These are phyloP conservation scores for Helicosporidium sp. DNA, from an alignment of 139 green algal species.

Conservation along the genomic window DNA sequence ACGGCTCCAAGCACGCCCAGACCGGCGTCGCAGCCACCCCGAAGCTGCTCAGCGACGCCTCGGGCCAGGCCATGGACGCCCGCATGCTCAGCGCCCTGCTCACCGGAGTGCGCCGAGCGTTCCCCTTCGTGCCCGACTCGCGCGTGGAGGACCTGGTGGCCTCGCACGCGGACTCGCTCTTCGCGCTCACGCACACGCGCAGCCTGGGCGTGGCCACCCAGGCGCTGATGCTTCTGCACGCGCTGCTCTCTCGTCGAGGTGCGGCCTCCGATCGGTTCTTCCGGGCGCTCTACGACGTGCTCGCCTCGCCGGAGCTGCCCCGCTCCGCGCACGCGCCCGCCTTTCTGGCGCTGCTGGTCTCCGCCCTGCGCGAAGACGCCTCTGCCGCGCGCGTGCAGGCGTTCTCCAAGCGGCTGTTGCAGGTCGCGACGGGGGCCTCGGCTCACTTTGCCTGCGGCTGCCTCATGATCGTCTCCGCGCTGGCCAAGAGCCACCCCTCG, in stretches of 20 bases:
- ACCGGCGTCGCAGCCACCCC: too few species aligned
- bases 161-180: constrained; percentile 51
- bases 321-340: constrained; percentile 41
- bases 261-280: constrained; percentile 72
- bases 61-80: too few species aligned
- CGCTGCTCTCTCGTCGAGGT: constrained; percentile 43
- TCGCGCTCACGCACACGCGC: constrained; percentile 65
- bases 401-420: constrained; percentile 81
- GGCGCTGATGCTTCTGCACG: constrained; percentile 72
- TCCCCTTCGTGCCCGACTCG: constrained; percentile 60
- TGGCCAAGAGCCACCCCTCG: constrained; percentile 37
- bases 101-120: constrained; percentile 68
- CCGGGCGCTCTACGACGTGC: constrained; percentile 62
- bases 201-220: constrained; percentile 66
- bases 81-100: constrained; percentile 64
- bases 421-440: constrained; percentile 45
- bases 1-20: too few species aligned
- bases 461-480: constrained; percentile 65
- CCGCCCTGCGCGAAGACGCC: too few species aligned
- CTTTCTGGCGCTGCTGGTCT: constrained; percentile 76
- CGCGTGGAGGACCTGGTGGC: constrained; percentile 44
- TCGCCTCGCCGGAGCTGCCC: constrained; percentile 32
- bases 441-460: constrained; percentile 63
- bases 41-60: too few species aligned
- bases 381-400: too few species aligned